Evolutionary conservation across 2,329 filamentous ascomycete genomes (phyloP).

Genomic region (Colletotrichum graminicola): DNA sequence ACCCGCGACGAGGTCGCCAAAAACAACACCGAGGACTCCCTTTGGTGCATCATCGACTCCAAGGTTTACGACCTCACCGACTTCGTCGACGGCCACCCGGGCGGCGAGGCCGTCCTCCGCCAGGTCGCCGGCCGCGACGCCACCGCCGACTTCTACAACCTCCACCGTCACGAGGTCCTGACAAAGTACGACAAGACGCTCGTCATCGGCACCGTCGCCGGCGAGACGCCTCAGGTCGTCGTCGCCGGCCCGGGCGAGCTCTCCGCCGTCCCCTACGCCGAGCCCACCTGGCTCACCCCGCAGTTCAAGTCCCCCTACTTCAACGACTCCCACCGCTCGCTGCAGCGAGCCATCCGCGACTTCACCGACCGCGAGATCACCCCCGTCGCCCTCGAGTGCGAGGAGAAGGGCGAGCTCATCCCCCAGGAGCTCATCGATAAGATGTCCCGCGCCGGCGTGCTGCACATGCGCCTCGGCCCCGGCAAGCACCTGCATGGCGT

Average conservation of each 20-base stretch:
- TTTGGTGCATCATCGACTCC: conserved; percentile 89
- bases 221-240: conserved; percentile 81
- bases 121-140: conserved; percentile 87
- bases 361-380: conserved; percentile 80
- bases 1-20: conserved; percentile 77
- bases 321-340: conserved; percentile 76
- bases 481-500: conserved; percentile 84
- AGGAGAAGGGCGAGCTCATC: conserved; percentile 79
- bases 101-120: conserved; percentile 81
- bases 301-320: conserved; percentile 85
- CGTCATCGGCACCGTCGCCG: conserved; percentile 79
- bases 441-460: conserved; percentile 79
- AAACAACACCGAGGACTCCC: conserved; percentile 80
- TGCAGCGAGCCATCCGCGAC: conserved; percentile 77
- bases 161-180: conserved; percentile 91
- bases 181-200: conserved; percentile 78
- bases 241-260: conserved; percentile 78
- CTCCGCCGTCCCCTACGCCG: conserved; percentile 83
- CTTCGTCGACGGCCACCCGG: conserved; percentile 87
- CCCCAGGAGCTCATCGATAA: conserved; percentile 79
- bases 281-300: conserved; percentile 84
- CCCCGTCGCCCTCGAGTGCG: conserved; percentile 81
- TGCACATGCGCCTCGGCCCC: conserved; percentile 87
- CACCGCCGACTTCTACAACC: conserved; percentile 88
- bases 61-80: conserved; percentile 89